Base-by-base conservation (phyloP, 2,329 filamentous ascomycete species). In the Alternaria dauci region DNA sequence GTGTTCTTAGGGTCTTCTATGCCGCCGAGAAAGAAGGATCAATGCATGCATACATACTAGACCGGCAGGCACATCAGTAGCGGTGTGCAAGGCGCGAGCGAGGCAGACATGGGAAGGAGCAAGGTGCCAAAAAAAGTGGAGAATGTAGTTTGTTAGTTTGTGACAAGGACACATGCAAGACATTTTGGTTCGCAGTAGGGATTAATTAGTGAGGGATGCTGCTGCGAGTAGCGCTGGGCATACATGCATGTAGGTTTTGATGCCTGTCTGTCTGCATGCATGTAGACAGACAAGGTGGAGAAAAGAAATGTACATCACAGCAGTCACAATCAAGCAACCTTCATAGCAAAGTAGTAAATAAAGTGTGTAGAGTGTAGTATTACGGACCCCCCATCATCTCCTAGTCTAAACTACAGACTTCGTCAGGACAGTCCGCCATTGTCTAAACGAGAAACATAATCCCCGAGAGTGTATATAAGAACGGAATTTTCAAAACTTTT, bases 401-500 rank as follows among this genome's bases (percentile, higher is more conserved):
- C 11, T n/a, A 39, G 8, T 18, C 38, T 41, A 5, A n/a, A 14
- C 2, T 38, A 5, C 23, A 52, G 46, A 36, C 38, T 23, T 23
- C 9, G 32, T 28, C n/a, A 23, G 38, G 43, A 44, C 59, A 36
- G 58, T 23, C 51, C 43, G 9, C 25, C 52, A 25, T n/a, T 16
- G 30, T 67, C 66, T 69, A 67, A 65, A 61, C 25, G 34, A 8
- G n/a, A 55, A 59, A 43, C 7, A 11, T 7, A 26, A 20, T 34
- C 51, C 30, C 48, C 28, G 53, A 60, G 59, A 60, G 43, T 61
- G 30, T 46, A 54, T 56, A 55, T 55, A 28, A 23, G 4, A 36
- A 36, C 32, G 12, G 11, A 36, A 36, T 36, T 36, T 62, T 57
- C 20, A 50, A 38, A 72, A 72, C 67, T 71, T 54, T 73, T 30